Conservation (phyloP, 805 yeast genomes). For the Cephaloascus fragrans region DNA sequence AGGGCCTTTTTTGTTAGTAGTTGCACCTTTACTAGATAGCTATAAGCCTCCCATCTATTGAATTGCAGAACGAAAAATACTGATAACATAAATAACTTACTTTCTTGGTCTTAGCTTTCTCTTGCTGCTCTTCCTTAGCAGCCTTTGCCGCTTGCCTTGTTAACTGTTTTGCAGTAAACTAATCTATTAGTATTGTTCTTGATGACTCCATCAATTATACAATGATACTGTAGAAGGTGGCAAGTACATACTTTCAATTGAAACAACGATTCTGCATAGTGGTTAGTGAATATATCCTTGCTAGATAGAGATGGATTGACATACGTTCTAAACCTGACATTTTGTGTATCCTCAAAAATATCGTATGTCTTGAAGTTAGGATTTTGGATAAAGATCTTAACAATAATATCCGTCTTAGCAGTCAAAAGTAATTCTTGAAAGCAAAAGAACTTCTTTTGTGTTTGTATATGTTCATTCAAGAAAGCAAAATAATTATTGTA, state of each 20-base stretch:
- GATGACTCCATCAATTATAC: neutral
- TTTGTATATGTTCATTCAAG: too few species aligned
- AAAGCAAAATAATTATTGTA: too few species aligned
- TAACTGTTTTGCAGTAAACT: conserved; percentile 88
- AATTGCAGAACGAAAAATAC: too few species aligned
- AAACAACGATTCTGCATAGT: conserved; percentile 43
- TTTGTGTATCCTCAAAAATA: too few species aligned
- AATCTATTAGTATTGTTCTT: neutral
- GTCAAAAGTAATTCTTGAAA: too few species aligned
- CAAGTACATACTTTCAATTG: conserved; percentile 39
- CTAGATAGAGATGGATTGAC: conserved; percentile 3
- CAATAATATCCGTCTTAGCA: too few species aligned
- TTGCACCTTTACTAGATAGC: neutral
- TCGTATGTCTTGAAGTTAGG: too few species aligned
- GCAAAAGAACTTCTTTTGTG: too few species aligned
- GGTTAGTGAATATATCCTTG: conserved; percentile 4
- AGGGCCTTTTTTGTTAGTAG: conserved; percentile 35
- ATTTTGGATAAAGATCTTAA: too few species aligned
- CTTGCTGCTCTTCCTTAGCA: conserved; percentile 80
- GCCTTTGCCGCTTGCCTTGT: conserved; percentile 85
- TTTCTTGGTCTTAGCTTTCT: conserved; percentile 82
- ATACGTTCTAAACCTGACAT: conserved; percentile 28
- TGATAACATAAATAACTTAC: conserved; percentile 9
- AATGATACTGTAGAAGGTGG: neutral
- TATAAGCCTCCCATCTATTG: too few species aligned